Conservation (phyloP, 2,329 filamentous ascomycete species). For the Phoma sp. region DNA sequence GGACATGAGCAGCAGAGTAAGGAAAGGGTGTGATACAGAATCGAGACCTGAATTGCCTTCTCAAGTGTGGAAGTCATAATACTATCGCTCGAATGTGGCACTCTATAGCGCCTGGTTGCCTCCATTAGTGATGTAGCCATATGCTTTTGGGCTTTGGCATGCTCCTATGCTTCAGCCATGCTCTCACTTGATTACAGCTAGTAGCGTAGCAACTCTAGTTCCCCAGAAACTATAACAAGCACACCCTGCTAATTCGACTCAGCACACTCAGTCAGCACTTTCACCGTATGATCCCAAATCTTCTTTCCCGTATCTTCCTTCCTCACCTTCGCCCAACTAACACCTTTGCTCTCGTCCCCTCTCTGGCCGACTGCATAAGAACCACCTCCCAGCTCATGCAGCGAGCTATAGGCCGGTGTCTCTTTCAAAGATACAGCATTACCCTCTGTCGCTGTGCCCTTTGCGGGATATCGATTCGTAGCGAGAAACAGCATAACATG, state of each 20-base stretch:
- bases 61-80: too few relatives aligned
- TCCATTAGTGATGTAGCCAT: too few relatives aligned
- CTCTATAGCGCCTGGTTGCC: too few relatives aligned
- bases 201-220: too few relatives aligned
- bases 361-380: constrained; percentile 34
- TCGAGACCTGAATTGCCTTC: too few relatives aligned
- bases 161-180: too few relatives aligned
- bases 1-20: too few relatives aligned
- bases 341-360: constrained; percentile 26
- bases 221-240: too few relatives aligned
- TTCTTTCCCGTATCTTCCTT: constrained; percentile 33
- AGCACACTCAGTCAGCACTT: constrained; percentile 30
- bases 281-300: constrained; percentile 44
- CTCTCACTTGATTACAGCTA: too few relatives aligned
- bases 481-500: constrained; percentile 41
- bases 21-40: too few relatives aligned
- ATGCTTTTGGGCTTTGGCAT: too few relatives aligned
- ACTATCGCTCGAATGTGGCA: too few relatives aligned
- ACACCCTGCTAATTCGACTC: background rate
- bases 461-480: constrained; percentile 33
- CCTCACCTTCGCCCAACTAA: constrained; percentile 28
- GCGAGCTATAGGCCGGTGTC: constrained; percentile 23
- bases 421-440: background rate
- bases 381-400: constrained; percentile 33
- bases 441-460: constrained; percentile 12